Conservation (phyloP, 2,329 filamentous ascomycete genomes). For the Diaporthe sp. region DNA sequence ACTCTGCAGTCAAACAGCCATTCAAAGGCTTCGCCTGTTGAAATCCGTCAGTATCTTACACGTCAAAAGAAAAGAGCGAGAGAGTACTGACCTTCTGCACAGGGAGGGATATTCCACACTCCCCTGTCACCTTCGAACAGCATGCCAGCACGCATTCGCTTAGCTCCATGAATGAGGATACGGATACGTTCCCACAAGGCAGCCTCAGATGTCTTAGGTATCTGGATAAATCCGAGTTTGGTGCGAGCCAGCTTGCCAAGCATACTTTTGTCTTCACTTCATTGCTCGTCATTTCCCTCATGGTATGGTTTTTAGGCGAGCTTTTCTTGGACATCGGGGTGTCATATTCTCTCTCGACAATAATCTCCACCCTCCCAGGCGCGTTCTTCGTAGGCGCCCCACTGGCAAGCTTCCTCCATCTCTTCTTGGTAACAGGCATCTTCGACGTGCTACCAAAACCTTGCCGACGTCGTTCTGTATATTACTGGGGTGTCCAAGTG, state of each 20-base stretch:
- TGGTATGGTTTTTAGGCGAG: neutral
- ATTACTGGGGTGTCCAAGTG: neutral
- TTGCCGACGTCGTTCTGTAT: neutral
- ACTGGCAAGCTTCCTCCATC: neutral
- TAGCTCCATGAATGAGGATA: neutral
- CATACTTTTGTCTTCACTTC: neutral
- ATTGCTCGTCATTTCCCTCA: neutral
- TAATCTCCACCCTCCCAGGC: neutral
- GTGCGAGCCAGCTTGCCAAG: neutral
- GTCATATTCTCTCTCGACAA: neutral
- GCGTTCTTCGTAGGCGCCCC: neutral
- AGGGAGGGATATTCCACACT: neutral
- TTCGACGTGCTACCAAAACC: neutral
- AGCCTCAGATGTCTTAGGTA: neutral
- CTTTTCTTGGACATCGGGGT: slow-evolving; percentile 1
- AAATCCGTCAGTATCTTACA: neutral
- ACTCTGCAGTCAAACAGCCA: neutral
- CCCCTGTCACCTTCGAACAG: neutral
- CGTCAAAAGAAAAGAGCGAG: neutral
- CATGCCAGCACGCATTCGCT: neutral
- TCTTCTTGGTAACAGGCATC: neutral
- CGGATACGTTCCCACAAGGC: neutral
- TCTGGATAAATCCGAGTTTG: neutral
- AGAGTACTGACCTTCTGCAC: neutral
- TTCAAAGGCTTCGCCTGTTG: neutral